Evolutionary conservation across 306 rosid genomes (phyloP).

Genomic region (Trifolium repens): DNA sequence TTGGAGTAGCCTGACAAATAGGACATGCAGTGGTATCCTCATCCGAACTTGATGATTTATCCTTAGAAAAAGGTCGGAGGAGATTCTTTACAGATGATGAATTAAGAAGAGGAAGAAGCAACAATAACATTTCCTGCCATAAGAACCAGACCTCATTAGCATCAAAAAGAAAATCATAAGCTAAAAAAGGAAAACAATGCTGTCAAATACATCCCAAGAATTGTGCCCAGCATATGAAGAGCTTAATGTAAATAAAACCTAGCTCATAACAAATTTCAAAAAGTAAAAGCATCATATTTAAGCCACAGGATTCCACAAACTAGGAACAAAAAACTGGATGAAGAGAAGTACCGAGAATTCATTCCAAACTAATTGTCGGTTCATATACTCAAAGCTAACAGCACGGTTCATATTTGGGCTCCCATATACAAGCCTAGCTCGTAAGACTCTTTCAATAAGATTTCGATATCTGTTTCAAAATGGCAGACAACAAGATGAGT

Average conservation of each 20-base stretch:
- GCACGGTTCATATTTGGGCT: constrained; percentile 96
- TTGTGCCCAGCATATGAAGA: not conserved
- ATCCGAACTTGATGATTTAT: constrained; percentile 74
- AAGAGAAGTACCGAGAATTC: constrained; percentile 82
- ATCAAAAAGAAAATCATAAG: constrained; percentile 1
- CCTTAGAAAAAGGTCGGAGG: constrained; percentile 83
- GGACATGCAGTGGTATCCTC: constrained; percentile 79
- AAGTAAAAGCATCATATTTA: not conserved
- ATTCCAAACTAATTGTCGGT: constrained; percentile 97
- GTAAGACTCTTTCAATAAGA: constrained; percentile 89
- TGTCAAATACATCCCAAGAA: not conserved
- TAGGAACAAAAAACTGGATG: constrained; percentile 2
- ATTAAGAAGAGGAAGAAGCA: constrained; percentile 97
- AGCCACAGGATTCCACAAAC: constrained; percentile 14
- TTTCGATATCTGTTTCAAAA: constrained; percentile 80
- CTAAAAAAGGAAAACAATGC: not conserved
- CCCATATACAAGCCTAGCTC: constrained; percentile 96
- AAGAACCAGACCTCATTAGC: constrained; percentile 40
- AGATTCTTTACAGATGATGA: constrained; percentile 85
- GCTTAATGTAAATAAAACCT: not conserved
- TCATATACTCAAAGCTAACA: constrained; percentile 99
- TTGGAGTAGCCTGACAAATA: constrained; percentile 84
- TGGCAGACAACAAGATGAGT: constrained; percentile 23
- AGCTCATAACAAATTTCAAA: not conserved
- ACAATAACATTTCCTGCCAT: constrained; percentile 92